Conservation (phyloP, 169 alveolate species). For the Plasmodium fragile region DNA sequence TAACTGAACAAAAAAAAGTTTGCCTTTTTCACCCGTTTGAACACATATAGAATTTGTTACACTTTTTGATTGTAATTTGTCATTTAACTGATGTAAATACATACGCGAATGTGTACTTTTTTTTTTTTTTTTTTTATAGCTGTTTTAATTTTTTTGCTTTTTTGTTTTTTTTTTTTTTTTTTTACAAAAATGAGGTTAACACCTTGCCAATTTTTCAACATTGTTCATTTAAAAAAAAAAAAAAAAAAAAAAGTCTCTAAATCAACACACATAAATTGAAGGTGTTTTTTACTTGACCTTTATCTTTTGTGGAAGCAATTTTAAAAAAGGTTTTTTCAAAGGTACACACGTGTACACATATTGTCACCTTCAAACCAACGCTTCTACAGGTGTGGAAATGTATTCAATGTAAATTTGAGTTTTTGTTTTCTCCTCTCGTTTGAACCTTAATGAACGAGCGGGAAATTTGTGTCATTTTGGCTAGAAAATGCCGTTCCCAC, state of each 20-base stretch:
- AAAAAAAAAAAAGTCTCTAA: slow-evolving; percentile 16
- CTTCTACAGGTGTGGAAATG: neutral
- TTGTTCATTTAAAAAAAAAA: slow-evolving; percentile 6
- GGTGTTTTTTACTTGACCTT: neutral
- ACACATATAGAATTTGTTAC: neutral
- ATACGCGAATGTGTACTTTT: neutral
- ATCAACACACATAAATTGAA: slow-evolving; percentile 9
- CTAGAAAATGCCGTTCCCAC: neutral
- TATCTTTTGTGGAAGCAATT: neutral
- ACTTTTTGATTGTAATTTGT: neutral
- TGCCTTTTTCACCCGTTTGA: slow-evolving; percentile 2
- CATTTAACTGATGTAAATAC: slow-evolving; percentile 8
- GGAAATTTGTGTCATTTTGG: neutral
- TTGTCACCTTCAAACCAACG: neutral
- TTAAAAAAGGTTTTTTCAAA: neutral
- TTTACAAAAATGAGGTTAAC: neutral
- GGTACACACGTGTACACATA: neutral
- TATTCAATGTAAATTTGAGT: slow-evolving; percentile 9
- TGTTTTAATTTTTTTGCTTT: neutral
- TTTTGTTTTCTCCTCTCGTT: neutral
- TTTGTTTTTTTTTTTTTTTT: neutral
- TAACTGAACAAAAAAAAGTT: neutral
- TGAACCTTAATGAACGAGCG: neutral
- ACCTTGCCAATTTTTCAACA: neutral
- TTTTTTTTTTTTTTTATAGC: neutral